Evolutionary conservation across 179 eudicot genomes (phyloP).

Genomic region (Patellifolia procumbens): DNA sequence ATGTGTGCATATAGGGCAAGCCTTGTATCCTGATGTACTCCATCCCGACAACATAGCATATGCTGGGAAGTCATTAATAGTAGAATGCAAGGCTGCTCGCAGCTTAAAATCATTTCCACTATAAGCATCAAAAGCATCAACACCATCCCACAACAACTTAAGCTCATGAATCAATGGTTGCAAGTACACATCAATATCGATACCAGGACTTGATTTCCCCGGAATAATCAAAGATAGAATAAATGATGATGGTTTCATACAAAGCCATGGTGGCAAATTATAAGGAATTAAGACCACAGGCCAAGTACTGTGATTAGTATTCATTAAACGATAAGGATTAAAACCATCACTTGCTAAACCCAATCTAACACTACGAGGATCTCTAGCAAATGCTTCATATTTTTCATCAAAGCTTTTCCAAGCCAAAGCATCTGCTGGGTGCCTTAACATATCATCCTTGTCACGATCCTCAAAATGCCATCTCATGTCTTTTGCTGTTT

Average conservation of each 20-base stretch:
- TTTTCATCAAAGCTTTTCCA: constrained; percentile 8
- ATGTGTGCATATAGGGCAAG: background rate
- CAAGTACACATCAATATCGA: constrained; percentile 12
- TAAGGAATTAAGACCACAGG: constrained; percentile 5
- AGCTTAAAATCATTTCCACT: background rate
- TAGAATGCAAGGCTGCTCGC: constrained; percentile 8
- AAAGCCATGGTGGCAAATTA: constrained; percentile 17
- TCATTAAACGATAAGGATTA: constrained; percentile 18
- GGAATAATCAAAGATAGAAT: constrained; percentile 3
- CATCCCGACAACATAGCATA: constrained; percentile 21
- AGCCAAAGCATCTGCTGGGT: background rate
- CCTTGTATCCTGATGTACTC: constrained; percentile 12
- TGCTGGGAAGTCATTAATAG: constrained; percentile 21
- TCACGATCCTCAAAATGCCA: constrained; percentile 21
- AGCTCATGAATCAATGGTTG: constrained; percentile 10
- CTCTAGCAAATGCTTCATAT: background rate
- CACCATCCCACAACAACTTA: constrained; percentile 4
- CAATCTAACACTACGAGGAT: background rate
- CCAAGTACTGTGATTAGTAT: constrained; percentile 6
- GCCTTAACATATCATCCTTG: constrained; percentile 27
- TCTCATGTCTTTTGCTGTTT: constrained; percentile 10
- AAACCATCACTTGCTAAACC: background rate
- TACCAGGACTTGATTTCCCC: background rate
- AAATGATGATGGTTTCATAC: constrained; percentile 15
- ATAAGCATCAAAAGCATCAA: constrained; percentile 14